Evolutionary conservation across 805 yeast species (phyloP).

Genomic region (Starmerella apicola): DNA sequence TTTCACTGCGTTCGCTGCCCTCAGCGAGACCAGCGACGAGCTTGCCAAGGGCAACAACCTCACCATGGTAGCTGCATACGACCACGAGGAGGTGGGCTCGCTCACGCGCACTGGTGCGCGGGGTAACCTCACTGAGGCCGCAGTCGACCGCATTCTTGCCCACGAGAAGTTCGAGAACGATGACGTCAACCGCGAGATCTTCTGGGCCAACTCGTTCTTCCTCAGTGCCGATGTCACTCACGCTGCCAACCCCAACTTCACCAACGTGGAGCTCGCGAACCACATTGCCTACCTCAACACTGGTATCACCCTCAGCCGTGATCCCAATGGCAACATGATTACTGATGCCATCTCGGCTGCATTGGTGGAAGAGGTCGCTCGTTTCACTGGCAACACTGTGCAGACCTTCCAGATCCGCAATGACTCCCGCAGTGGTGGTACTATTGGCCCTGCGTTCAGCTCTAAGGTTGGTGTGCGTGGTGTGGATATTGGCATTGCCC

Average conservation of each 20-base stretch:
- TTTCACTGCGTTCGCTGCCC: constrained; percentile 52
- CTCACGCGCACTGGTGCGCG: constrained; percentile 69
- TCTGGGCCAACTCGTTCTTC: constrained; percentile 63
- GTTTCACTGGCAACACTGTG: constrained; percentile 46
- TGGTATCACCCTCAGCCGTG: constrained; percentile 59
- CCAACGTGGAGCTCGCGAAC: constrained; percentile 50
- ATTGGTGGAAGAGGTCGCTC: constrained; percentile 56
- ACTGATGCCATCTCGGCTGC: constrained; percentile 67
- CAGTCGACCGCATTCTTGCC: constrained; percentile 38
- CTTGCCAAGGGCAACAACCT: constrained; percentile 25
- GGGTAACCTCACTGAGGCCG: constrained; percentile 59
- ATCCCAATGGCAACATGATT: constrained; percentile 74
- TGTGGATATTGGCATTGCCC: constrained; percentile 72
- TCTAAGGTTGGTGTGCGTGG: constrained; percentile 36
- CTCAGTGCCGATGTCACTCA: constrained; percentile 79
- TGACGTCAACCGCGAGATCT: constrained; percentile 30
- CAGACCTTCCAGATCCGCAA: constrained; percentile 81
- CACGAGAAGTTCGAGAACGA: constrained; percentile 19
- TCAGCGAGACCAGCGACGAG: constrained; percentile 37
- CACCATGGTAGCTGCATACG: constrained; percentile 53
- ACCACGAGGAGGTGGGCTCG: constrained; percentile 78
- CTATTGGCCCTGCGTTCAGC: constrained; percentile 57
- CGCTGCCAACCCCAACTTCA: constrained; percentile 60
- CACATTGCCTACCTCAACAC: constrained; percentile 72
- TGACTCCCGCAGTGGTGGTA: constrained; percentile 76